These are phyloP conservation scores for Mortierella sp. DNA, from an alignment of 371 early-diverging fungal genomes.

Conservation along the genomic window DNA sequence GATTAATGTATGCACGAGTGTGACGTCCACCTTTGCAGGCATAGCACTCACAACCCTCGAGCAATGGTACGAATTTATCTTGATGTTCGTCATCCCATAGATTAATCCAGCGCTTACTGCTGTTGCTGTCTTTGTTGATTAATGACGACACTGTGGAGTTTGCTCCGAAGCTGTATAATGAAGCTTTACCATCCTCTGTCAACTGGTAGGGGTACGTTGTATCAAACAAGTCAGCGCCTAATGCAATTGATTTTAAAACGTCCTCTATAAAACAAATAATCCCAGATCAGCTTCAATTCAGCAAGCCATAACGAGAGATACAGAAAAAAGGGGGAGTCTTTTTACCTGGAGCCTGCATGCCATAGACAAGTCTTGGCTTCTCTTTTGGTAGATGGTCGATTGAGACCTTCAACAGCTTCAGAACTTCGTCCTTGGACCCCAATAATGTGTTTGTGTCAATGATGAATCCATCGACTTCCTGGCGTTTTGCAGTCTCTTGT, in stretches of 20 bases:
- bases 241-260: constrained; percentile 68
- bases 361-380: constrained; percentile 62
- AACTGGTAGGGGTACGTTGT: constrained; percentile 65
- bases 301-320: too few species aligned
- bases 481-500: constrained; percentile 62
- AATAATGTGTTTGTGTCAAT: constrained; percentile 52
- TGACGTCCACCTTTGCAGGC: constrained; percentile 72
- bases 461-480: constrained; percentile 63
- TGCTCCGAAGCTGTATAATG: constrained; percentile 59
- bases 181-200: constrained; percentile 70
- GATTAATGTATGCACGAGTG: constrained; percentile 83
- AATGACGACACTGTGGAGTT: too few species aligned
- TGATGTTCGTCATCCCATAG: constrained; percentile 66
- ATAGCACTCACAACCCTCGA: constrained; percentile 72
- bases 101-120: constrained; percentile 56
- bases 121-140: neutral
- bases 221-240: constrained; percentile 84
- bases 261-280: constrained; percentile 58
- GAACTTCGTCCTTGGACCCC: constrained; percentile 46
- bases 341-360: constrained; percentile 60
- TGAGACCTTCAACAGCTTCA: constrained; percentile 58
- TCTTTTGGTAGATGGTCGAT: constrained; percentile 51
- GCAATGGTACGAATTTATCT: constrained; percentile 72
- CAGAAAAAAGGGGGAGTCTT: neutral
- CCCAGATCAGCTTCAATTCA: neutral